These are phyloP conservation scores for Chaetothyriales sp. DNA, from an alignment of 2,329 filamentous ascomycete species.

Conservation along the genomic window DNA sequence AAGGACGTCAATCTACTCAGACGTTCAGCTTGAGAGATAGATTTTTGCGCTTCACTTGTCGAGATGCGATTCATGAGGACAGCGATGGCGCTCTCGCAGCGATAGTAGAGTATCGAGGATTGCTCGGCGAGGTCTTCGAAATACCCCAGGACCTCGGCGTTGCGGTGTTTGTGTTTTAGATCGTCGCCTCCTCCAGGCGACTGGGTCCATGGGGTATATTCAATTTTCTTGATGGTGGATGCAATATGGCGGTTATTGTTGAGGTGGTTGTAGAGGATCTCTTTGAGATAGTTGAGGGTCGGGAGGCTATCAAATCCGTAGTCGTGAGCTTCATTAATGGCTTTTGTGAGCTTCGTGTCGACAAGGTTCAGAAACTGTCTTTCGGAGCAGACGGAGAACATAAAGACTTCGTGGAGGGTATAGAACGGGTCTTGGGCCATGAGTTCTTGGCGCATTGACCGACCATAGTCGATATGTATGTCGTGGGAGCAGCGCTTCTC, in stretches of 20 bases:
- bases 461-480: not conserved
- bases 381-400: conserved; percentile 5
- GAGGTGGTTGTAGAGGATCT: conserved; percentile 8
- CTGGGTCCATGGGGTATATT: not conserved
- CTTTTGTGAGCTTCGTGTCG: conserved; percentile 7
- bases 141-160: conserved; percentile 7
- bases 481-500: not conserved
- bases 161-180: conserved; percentile 4
- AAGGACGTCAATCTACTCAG: conserved; percentile 20
- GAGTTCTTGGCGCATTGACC: conserved; percentile 1
- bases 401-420: conserved; percentile 6
- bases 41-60: conserved; percentile 18
- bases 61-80: conserved; percentile 18
- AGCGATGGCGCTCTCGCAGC: conserved; percentile 9
- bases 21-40: conserved; percentile 18
- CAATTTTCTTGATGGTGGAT: conserved; percentile 1
- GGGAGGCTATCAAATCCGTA: not conserved
- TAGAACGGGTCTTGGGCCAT: conserved; percentile 8
- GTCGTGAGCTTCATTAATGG: conserved; percentile 3
- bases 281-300: not conserved
- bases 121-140: conserved; percentile 9
- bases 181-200: not conserved
- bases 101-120: conserved; percentile 5
- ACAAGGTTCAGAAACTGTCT: conserved; percentile 15
- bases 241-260: conserved; percentile 8